Conservation (phyloP, 805 yeast genomes). For the Metschnikowia bowlesiae region DNA sequence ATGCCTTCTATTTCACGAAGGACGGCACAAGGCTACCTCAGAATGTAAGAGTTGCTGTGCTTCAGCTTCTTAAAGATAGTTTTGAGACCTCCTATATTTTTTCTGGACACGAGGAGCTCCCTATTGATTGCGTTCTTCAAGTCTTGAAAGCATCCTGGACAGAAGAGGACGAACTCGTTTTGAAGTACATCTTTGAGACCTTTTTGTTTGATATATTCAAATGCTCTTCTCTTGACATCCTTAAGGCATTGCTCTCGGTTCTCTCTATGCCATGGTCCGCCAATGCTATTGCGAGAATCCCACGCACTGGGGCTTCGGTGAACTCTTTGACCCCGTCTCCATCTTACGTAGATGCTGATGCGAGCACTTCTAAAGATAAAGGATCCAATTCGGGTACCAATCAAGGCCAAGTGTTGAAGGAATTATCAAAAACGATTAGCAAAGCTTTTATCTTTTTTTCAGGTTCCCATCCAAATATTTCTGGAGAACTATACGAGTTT, state of each 20-base stretch:
- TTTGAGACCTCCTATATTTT: conserved; percentile 31
- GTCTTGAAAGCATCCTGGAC: conserved; percentile 26
- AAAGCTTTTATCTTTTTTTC: conserved; percentile 24
- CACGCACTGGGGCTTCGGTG: background rate
- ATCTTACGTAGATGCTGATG: background rate
- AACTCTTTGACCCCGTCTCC: background rate
- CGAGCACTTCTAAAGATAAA: conserved; percentile 4
- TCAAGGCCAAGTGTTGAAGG: conserved; percentile 5
- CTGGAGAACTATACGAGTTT: conserved; percentile 25
- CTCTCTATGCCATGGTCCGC: conserved; percentile 10
- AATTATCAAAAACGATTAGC: conserved; percentile 23
- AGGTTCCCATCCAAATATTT: conserved; percentile 21
- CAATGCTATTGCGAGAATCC: background rate
- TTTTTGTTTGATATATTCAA: conserved; percentile 23
- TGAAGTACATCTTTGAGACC: conserved; percentile 25
- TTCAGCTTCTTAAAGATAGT: conserved; percentile 34
- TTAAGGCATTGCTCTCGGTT: conserved; percentile 15
- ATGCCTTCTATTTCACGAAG: conserved; percentile 35
- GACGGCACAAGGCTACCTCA: conserved; percentile 13
- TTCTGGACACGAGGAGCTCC: conserved; percentile 25
- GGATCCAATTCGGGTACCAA: conserved; percentile 10
- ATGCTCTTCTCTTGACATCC: conserved; percentile 12
- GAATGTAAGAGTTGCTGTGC: conserved; percentile 26
- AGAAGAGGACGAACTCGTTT: conserved; percentile 30
- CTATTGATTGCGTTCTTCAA: conserved; percentile 30